phyloP scores from a whole-genome alignment of 2,329 filamentous ascomycete genomes.

The Hyphodiscus sp. region DNA sequence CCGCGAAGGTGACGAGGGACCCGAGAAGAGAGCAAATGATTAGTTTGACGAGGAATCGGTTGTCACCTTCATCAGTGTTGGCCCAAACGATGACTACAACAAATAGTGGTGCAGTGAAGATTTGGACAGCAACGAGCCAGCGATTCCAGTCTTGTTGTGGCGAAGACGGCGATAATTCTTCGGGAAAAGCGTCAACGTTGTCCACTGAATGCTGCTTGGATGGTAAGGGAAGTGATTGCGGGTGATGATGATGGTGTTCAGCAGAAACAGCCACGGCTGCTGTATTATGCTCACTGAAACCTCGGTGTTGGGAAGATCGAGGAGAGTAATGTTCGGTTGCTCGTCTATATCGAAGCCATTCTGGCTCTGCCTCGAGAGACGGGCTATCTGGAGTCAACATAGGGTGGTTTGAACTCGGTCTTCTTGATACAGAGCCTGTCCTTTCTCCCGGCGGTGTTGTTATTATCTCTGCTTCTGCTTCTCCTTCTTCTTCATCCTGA shows the following conservation, averaged over 20 bases:
- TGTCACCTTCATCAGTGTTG: slow-evolving; percentile 53
- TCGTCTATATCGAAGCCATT: slow-evolving; percentile 54
- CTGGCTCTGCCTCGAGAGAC: slow-evolving; percentile 36
- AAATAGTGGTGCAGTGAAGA: slow-evolving; percentile 83
- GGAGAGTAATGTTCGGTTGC: slow-evolving; percentile 31
- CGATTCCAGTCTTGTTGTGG: slow-evolving; percentile 63
- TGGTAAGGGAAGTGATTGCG: slow-evolving; percentile 11
- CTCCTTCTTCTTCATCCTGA: slow-evolving; percentile 38
- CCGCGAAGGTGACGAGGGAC: slow-evolving; percentile 60
- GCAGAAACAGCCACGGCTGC: slow-evolving; percentile 29
- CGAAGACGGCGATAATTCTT: slow-evolving; percentile 1
- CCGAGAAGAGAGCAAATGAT: slow-evolving; percentile 58
- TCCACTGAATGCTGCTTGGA: slow-evolving; percentile 11
- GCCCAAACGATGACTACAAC: slow-evolving; percentile 70
- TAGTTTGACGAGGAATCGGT: slow-evolving; percentile 47
- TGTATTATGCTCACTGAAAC: slow-evolving; percentile 28
- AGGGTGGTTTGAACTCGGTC: slow-evolving; percentile 15
- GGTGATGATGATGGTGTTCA: slow-evolving; percentile 24
- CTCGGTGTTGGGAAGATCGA: slow-evolving; percentile 14
- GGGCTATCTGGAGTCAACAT: slow-evolving; percentile 22
- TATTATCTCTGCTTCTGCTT: slow-evolving; percentile 8
- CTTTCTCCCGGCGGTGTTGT: slow-evolving; percentile 1
- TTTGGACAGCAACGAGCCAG: slow-evolving; percentile 81
- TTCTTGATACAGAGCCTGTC: slow-evolving; percentile 22
- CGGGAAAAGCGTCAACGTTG: slow-evolving; percentile 4